Conservation (phyloP, 106 monocot species). For the Cymbidium sinense region DNA sequence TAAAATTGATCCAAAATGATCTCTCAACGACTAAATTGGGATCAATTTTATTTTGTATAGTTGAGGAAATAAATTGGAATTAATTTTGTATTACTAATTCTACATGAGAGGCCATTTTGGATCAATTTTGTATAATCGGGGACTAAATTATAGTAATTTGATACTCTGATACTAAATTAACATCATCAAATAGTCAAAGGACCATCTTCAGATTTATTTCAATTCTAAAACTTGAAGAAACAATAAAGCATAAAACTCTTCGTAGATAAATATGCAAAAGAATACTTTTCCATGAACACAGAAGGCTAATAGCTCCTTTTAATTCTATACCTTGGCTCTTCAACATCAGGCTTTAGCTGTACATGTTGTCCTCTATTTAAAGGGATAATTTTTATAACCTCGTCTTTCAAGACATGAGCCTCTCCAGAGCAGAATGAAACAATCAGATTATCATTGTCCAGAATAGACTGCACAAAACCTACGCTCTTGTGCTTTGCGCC, state of each 20-base stretch:
- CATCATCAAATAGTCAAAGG: no score
- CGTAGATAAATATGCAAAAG: neutral
- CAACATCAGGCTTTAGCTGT: slow-evolving; percentile 73
- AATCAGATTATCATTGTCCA: slow-evolving; percentile 47
- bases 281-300: neutral
- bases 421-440: slow-evolving; percentile 95
- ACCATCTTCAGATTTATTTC: no score
- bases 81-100: no score
- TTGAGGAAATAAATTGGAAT: no score
- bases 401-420: slow-evolving; percentile 53
- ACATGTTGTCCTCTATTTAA: slow-evolving; percentile 95
- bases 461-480: slow-evolving; percentile 76
- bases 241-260: neutral
- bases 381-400: slow-evolving; percentile 87
- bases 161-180: no score
- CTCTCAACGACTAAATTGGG: no score
- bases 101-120: no score
- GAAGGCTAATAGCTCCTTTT: neutral
- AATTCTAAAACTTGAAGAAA: neutral
- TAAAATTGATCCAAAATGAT: no score
- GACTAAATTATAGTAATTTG: no score
- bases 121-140: no score
- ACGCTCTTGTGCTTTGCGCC: slow-evolving; percentile 70
- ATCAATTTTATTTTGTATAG: no score
- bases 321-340: slow-evolving; percentile 62